Conservation (phyloP, 1,284 basidiomycete species). For the Sporisorium exsertum region DNA sequence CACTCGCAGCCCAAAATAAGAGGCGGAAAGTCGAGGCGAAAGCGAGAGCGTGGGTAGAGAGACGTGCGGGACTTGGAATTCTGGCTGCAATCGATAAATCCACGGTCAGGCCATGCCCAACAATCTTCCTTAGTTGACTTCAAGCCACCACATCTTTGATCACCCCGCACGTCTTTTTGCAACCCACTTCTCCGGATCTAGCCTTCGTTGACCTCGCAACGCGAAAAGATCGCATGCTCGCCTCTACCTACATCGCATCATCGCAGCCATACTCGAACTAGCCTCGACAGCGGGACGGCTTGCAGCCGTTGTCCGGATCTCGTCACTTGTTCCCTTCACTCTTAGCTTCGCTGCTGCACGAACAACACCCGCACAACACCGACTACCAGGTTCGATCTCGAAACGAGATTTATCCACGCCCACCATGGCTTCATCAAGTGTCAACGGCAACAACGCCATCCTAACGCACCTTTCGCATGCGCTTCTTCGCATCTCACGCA, state of each 20-base stretch:
- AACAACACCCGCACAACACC: neutral
- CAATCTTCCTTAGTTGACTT: neutral
- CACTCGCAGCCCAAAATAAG: neutral
- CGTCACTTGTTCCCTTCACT: slow-evolving; percentile 9
- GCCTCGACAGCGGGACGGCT: slow-evolving; percentile 30
- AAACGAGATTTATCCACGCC: neutral
- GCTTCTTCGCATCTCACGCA: slow-evolving; percentile 61
- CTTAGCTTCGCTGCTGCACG: neutral
- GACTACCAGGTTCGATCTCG: neutral
- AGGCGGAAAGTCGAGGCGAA: neutral
- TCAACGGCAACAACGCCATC: slow-evolving; percentile 42
- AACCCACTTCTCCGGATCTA: neutral
- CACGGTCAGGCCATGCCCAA: neutral
- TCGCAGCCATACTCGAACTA: slow-evolving; percentile 38
- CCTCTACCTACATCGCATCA: slow-evolving; percentile 4
- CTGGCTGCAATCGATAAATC: neutral
- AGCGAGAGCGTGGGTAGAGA: neutral
- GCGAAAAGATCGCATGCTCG: neutral
- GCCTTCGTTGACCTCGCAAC: neutral
- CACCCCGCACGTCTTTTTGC: neutral
- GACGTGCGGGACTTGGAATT: neutral
- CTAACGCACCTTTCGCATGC: slow-evolving; percentile 62
- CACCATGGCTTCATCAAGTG: slow-evolving; percentile 36
- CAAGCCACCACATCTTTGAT: neutral
- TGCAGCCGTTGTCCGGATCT: slow-evolving; percentile 29